Conservation (phyloP, 345 rosid species). For the Boechera retrofracta region DNA sequence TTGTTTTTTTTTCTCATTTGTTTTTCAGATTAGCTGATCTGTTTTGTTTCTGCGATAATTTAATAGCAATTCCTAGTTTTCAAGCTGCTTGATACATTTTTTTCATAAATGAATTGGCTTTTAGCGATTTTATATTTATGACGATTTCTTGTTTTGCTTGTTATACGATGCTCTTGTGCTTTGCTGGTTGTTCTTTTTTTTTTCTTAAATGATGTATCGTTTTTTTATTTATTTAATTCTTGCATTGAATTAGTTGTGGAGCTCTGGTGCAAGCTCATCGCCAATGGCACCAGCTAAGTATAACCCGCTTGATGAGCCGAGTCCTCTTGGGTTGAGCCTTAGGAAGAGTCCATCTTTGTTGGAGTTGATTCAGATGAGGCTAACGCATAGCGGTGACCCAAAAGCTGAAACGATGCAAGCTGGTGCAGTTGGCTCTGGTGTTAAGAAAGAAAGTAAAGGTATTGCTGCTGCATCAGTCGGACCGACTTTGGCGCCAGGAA, state of each 20-base stretch:
- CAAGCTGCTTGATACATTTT: background rate
- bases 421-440: slow-evolving; percentile 40
- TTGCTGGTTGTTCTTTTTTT: background rate
- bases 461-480: slow-evolving; percentile 37
- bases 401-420: slow-evolving; percentile 29
- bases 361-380: slow-evolving; percentile 92
- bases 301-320: slow-evolving; percentile 93
- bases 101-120: background rate
- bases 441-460: slow-evolving; percentile 62
- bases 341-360: slow-evolving; percentile 95
- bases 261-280: slow-evolving; percentile 61
- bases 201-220: background rate
- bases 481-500: slow-evolving; percentile 29
- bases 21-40: slow-evolving; percentile 47
- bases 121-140: background rate
- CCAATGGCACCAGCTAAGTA: slow-evolving; percentile 62
- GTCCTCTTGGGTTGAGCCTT: slow-evolving; percentile 87
- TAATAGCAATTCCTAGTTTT: background rate
- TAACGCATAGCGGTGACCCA: slow-evolving; percentile 64
- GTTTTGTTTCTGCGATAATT: slow-evolving; percentile 5
- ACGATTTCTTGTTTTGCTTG: slow-evolving; percentile 13
- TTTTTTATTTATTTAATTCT: background rate
- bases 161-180: slow-evolving; percentile 11
- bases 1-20: slow-evolving; percentile 49
- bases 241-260: slow-evolving; percentile 54